Conservation (phyloP, 305 asterid genomes). For the Andrographis paniculata region DNA sequence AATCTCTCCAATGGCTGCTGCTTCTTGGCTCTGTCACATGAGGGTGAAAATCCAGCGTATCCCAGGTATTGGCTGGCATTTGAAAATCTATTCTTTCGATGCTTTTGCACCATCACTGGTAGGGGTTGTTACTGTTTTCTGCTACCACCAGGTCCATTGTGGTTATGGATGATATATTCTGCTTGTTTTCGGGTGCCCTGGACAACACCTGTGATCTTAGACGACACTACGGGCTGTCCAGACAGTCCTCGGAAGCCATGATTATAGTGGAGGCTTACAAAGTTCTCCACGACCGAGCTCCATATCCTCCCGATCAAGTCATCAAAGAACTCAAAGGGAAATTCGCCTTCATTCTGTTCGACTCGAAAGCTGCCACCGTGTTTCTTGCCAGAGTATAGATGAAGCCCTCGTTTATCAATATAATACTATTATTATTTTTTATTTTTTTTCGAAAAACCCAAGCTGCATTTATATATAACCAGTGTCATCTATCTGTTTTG, state of each 20-base stretch:
- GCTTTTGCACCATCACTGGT: neutral
- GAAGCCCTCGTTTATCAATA: no score
- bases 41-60: constrained; percentile 35
- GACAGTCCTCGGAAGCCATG: constrained; percentile 56
- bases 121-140: neutral
- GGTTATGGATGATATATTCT: constrained; percentile 62
- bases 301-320: constrained; percentile 69
- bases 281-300: constrained; percentile 59
- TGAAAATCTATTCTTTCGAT: neutral
- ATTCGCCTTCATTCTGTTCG: constrained; percentile 54
- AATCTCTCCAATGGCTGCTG: constrained; percentile 41
- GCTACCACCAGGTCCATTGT: constrained; percentile 39
- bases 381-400: constrained; percentile 70
- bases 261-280: constrained; percentile 51
- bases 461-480: no score
- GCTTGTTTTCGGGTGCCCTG: constrained; percentile 59
- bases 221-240: constrained; percentile 47
- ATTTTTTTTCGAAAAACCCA: no score
- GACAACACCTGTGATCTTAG: constrained; percentile 45
- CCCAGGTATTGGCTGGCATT: constrained; percentile 32
- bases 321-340: constrained; percentile 55
- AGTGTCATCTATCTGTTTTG: neutral
- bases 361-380: constrained; percentile 39
- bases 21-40: constrained; percentile 56
- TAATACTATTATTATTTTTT: no score